phyloP scores from a whole-genome alignment of 345 rosid species.

The Rhodamnia argentea region DNA sequence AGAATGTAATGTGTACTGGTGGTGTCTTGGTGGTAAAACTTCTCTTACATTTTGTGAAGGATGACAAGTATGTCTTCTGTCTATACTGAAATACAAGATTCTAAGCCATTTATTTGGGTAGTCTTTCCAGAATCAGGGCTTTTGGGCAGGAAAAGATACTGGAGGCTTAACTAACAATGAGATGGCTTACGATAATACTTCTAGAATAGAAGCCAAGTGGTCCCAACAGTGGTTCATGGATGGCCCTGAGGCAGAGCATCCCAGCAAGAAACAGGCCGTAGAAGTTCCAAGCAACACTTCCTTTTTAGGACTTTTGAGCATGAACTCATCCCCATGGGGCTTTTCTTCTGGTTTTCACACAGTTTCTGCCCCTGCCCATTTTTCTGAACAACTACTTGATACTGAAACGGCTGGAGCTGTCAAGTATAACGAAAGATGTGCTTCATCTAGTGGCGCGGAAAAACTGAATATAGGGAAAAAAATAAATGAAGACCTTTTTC shows the following conservation, averaged over 20 bases:
- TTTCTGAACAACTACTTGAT: constrained; percentile 49
- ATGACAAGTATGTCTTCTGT: background rate
- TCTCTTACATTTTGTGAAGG: background rate
- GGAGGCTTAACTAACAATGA: constrained; percentile 42
- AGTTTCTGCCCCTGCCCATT: constrained; percentile 40
- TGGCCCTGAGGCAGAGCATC: constrained; percentile 55
- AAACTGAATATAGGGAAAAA: constrained; percentile 22
- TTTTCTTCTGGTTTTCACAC: constrained; percentile 40
- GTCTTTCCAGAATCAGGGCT: constrained; percentile 59
- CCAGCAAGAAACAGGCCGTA: constrained; percentile 74
- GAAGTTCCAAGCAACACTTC: constrained; percentile 28
- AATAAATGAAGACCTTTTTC: constrained; percentile 22
- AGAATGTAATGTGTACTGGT: background rate
- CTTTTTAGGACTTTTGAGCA: constrained; percentile 21
- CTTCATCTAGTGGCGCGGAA: constrained; percentile 24
- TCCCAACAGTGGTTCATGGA: constrained; percentile 76
- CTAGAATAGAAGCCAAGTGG: constrained; percentile 62
- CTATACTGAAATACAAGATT: background rate
- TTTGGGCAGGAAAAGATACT: constrained; percentile 53
- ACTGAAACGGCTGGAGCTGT: constrained; percentile 39
- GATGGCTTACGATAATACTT: constrained; percentile 36
- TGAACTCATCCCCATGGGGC: constrained; percentile 50
- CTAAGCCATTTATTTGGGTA: constrained; percentile 3
- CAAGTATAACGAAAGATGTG: constrained; percentile 35
- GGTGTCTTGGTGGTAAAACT: background rate